Evolutionary conservation across 2,329 filamentous ascomycete genomes (phyloP), one percentile per base, ranked within the genome.

Genomic region (Aspergillus luchuensis): DNA sequence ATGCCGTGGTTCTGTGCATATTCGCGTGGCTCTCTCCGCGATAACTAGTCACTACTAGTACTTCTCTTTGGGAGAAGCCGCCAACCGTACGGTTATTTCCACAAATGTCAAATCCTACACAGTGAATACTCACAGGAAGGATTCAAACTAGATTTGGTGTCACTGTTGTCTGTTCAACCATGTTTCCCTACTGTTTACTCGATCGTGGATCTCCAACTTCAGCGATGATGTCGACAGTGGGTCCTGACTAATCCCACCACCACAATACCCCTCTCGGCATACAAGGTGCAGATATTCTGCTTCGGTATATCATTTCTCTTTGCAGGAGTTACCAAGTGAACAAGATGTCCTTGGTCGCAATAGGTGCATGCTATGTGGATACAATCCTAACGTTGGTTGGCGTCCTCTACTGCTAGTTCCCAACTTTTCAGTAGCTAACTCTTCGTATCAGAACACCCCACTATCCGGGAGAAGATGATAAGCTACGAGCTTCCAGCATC

Each of bases 391-490:
- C 81, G 87, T 83, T 78, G 74, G 76, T 74, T 54, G 50, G 33
- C 47, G 54, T 52, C 49, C 57, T 54, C 61, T 38, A 51, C 25
- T 23, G 3, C 2, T 6, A 56, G 23, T 36, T 47, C 28, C 23
- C 17, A 23, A 39, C 17, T 36, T 23, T 36, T 30, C 56, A 64
- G 28, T 21, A 52, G 17, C 51, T 62, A 28, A 61, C 53, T 55
- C 21, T 51, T 39, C 45, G 43, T 56, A 48, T 33, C 63, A 75
- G 69, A 63, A 70, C 67, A 19, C 64, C 88, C 3, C 78, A 85
- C 69, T 91, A 86, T 71, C 89, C 89, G 1, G 74, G 76, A 6
- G 89, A 92, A 76, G 90, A 93, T 78, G 83, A 86, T 51, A 92
- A 92, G 74, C 80, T 91, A 43, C 87, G 89, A 33, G 89, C 90